Base-by-base conservation (phyloP, 2,329 filamentous ascomycete species). In the Ceratocystis diversiconidia region DNA sequence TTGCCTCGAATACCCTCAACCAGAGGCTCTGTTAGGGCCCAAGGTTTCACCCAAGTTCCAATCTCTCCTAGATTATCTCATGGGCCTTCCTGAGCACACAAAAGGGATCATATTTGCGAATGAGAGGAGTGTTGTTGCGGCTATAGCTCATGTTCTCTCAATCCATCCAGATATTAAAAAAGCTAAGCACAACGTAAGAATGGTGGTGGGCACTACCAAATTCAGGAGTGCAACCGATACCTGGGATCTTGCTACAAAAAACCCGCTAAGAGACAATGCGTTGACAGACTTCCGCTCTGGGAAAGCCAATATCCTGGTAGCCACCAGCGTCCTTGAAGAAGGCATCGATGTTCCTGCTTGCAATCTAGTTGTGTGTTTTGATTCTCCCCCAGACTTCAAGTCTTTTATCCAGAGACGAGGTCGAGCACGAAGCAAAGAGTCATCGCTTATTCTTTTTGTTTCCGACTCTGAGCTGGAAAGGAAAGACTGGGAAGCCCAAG, bases 51-150 rank as follows among this genome's bases (percentile, higher is more conserved):
- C 79, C n/a, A 90, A 90, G 70, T 76, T 82, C 1, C 70, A 72
- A 19, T 73, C 75, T 5, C 75, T 92, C 17, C 73, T 90, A 2
- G 66, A 73, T 3, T 74, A 81, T 3, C 78, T 87, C 17, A 7
- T 57, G 7, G 41, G 44, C 5, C 55, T 62, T 15, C 64, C 62
- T 5, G 25, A 28, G 15, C 44, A 64, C 30, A 60, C 69, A 0
- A 79, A 81, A 3, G 84, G 85, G 0, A 84, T 92, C 17, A 74
- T 91, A 0, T 92, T 92, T 69, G 87, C 83, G 28, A 77, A 81
- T 66, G 82, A 88, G 70, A 76, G 86, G 62, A 79, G 79, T 1
- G 84, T 82, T 0, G 85, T 85, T 0, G 78, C 78, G 5, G 79
- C 88, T 3, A 74, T 92, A 36, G 74, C 79, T 1, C 78, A 84